Conservation (phyloP, 2,329 filamentous ascomycete species). For the Dothistroma septosporum region DNA sequence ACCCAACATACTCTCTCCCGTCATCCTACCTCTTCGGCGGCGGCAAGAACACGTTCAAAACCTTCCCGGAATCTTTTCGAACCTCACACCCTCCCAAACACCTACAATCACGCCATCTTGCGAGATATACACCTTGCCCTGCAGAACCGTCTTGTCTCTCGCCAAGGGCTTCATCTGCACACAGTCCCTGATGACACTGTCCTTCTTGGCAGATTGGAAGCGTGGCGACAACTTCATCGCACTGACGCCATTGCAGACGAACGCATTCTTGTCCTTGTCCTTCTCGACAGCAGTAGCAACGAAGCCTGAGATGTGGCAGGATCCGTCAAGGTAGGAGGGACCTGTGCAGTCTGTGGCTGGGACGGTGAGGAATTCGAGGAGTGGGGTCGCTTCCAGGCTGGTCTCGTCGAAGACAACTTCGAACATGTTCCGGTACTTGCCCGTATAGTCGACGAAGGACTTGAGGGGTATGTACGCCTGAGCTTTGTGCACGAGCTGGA, state of each 20-base stretch:
- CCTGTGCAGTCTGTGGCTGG: constrained; percentile 30
- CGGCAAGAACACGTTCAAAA: constrained; percentile 61
- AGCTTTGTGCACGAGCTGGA: constrained; percentile 20
- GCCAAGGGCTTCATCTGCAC: constrained; percentile 32
- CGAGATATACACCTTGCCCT: constrained; percentile 31
- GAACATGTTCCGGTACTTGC: constrained; percentile 29
- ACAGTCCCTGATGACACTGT: constrained; percentile 26
- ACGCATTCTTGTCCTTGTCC: constrained; percentile 32
- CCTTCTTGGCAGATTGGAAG: constrained; percentile 15
- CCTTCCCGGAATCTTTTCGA: constrained; percentile 56
- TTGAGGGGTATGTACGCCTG: constrained; percentile 27
- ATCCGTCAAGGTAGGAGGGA: constrained; percentile 38
- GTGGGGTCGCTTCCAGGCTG: constrained; percentile 27
- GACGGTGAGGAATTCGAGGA: constrained; percentile 29
- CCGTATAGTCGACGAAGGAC: constrained; percentile 27
- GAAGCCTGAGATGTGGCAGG: constrained; percentile 38
- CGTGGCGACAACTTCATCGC: constrained; percentile 27
- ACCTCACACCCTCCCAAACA: constrained; percentile 31
- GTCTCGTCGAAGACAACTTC: constrained; percentile 25
- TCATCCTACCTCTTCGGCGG: constrained; percentile 43
- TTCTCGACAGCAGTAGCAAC: constrained; percentile 36
- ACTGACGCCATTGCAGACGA: constrained; percentile 37
- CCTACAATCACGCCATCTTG: constrained; percentile 32
- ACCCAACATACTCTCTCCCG: background rate
- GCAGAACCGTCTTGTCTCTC: constrained; percentile 23